Evolutionary conservation across 2,329 filamentous ascomycete species (phyloP).

Genomic region (Atkinsonella hypoxylon): DNA sequence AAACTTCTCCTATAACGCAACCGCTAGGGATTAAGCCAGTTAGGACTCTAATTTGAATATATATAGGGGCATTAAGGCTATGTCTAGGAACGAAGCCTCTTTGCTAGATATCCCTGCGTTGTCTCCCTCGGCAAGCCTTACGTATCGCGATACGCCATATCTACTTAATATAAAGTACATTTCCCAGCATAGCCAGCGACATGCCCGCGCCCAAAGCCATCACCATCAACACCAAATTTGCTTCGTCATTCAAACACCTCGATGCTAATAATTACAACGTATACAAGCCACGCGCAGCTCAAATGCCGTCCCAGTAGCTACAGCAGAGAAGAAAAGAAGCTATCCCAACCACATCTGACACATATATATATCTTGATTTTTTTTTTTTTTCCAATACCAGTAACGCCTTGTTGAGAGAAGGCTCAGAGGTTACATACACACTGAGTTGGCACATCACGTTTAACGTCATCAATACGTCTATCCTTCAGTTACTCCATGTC

Average conservation of each 20-base stretch:
- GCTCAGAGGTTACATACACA: not conserved
- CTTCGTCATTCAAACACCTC: not conserved
- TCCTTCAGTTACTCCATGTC: not conserved
- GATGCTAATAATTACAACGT: not conserved
- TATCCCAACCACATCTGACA: not conserved
- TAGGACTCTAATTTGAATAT: too few species aligned
- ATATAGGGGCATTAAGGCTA: too few species aligned
- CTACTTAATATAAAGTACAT: too few species aligned
- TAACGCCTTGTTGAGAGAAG: not conserved
- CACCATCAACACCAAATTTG: not conserved
- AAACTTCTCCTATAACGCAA: too few species aligned
- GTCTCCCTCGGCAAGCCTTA: too few species aligned
- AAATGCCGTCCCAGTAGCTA: not conserved
- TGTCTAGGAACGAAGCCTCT: too few species aligned
- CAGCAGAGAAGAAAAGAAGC: not conserved
- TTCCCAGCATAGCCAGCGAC: too few species aligned
- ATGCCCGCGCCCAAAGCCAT: too few species aligned
- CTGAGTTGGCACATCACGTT: not conserved
- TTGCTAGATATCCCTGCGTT: too few species aligned
- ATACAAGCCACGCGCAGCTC: not conserved
- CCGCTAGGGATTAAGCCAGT: too few species aligned
- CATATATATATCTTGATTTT: not conserved
- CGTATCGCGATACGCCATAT: too few species aligned
- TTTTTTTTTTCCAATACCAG: not conserved
- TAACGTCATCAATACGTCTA: not conserved